Conservation (phyloP, 768 basidiomycete genomes). For the Auricularia sp. region DNA sequence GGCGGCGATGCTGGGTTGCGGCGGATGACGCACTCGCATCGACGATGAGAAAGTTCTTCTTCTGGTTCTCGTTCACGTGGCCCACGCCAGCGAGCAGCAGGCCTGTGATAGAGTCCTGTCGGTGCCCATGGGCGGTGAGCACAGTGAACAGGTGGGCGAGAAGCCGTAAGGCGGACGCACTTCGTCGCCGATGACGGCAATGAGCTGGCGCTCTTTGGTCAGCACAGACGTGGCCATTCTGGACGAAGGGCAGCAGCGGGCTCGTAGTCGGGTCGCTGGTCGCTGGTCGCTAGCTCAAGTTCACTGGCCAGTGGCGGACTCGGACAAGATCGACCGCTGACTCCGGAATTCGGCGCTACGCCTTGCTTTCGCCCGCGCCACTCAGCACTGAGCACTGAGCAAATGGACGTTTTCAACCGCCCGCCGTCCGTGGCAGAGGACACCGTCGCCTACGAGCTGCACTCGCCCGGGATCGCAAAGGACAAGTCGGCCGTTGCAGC, state of each 20-base stretch:
- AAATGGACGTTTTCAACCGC: constrained; percentile 62
- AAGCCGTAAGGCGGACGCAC: constrained; percentile 29
- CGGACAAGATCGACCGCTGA: too few species aligned
- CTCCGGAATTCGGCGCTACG: background rate
- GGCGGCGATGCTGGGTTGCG: background rate
- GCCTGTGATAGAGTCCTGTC: constrained; percentile 93
- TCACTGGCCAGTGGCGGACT: too few species aligned
- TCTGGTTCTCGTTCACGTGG: constrained; percentile 79
- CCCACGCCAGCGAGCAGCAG: constrained; percentile 91
- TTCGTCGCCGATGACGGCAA: constrained; percentile 98
- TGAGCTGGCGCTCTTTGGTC: constrained; percentile 51
- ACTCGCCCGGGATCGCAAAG: constrained; percentile 37
- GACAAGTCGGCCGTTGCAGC: constrained; percentile 54
- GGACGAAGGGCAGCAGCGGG: too few species aligned
- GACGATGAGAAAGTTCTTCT: constrained; percentile 96
- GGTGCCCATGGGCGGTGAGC: background rate
- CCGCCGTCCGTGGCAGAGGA: constrained; percentile 78
- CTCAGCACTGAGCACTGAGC: background rate
- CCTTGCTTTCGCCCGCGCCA: too few species aligned
- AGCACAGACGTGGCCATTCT: background rate
- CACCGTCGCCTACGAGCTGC: constrained; percentile 66
- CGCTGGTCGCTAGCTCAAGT: too few species aligned
- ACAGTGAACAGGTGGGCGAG: background rate
- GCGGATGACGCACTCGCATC: constrained; percentile 64
- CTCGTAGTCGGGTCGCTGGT: too few species aligned